Base-by-base conservation (phyloP, 2,329 filamentous ascomycete species). In the Colletotrichum higginsianum region DNA sequence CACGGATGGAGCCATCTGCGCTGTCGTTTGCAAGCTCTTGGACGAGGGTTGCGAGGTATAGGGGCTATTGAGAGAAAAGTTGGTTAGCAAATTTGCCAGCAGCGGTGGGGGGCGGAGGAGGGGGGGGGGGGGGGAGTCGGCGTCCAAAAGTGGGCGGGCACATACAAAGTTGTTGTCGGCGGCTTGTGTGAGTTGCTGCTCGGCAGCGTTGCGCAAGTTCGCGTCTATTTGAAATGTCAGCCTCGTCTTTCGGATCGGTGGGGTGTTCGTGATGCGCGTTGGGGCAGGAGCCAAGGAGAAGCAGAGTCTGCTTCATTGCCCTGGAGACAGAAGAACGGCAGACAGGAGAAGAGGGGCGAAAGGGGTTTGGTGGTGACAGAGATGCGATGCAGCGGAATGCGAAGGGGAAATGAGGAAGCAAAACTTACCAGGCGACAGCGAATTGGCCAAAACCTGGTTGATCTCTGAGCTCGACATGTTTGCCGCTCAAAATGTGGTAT, bases 401-500 rank as follows among this genome's bases (percentile, higher is more conserved):
- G 12, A 52, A 56, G 38, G 23, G 38, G 47, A 8, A 46, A 62
- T 12, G 50, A 30, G 12, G 38, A 58, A 30, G 68, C 12, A 30
- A 58, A 52, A 62, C 93, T 83, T 87, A 98, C 96, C 96, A 82
- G 95, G 89, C 81, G 95, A 97, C 86, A 98, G 91, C 84, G 96
- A 98, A 88, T 95, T 96, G 86, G 94, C 91, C 88, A 99, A 93
- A 87, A 99, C 96, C 87, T 95, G 93, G 88, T 96, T 97, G 88
- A 98, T 97, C 87, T 98, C 94, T 93, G 97, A 86, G 87, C 87
- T 89, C 84, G 88, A 89, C 88, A 90, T 94, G 84, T 80, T 87
- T 82, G 81, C 78, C 79, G 80, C 60, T 70, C 66, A 53, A 72
- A 50, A 42, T 79, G 52, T 49, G 55, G 50, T 44, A 62, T 44